Evolutionary conservation across 208 protist genomes (phyloP).

Genomic region (Trypanosoma brucei): DNA sequence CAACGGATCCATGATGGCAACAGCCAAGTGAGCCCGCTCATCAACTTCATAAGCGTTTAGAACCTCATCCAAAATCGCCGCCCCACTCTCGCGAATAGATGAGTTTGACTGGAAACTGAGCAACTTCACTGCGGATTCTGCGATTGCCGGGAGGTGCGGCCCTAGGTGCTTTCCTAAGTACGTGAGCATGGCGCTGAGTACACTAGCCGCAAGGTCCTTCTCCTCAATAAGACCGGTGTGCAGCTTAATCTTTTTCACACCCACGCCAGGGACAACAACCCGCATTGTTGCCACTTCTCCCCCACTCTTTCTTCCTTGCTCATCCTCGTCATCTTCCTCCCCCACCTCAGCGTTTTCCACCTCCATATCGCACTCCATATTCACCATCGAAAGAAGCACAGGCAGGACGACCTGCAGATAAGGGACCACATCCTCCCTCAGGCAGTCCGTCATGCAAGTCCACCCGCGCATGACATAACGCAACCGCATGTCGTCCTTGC

Average conservation of each 20-base stretch:
- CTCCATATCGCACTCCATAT: constrained; percentile 64
- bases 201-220: constrained; percentile 77
- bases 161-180: constrained; percentile 50
- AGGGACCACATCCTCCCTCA: constrained; percentile 59
- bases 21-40: constrained; percentile 45
- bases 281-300: constrained; percentile 42
- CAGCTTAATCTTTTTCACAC: constrained; percentile 66
- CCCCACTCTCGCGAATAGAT: constrained; percentile 63
- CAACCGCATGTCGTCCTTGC: constrained; percentile 63
- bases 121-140: constrained; percentile 50
- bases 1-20: constrained; percentile 38
- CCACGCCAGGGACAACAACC: constrained; percentile 68
- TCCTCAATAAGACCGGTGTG: constrained; percentile 85
- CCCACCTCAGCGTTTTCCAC: constrained; percentile 59
- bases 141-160: constrained; percentile 64
- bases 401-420: constrained; percentile 74
- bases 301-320: not conserved
- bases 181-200: constrained; percentile 63
- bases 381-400: constrained; percentile 70
- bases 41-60: constrained; percentile 46
- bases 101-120: constrained; percentile 57
- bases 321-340: constrained; percentile 41
- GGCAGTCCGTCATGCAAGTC: constrained; percentile 88
- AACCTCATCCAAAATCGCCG: constrained; percentile 67
- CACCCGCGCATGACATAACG: constrained; percentile 82